Percentiles rank a stretch among this genome's conserved stretches.
Conservation (phyloP, 306 rosid species). For the Pyrus betulifolia region DNA sequence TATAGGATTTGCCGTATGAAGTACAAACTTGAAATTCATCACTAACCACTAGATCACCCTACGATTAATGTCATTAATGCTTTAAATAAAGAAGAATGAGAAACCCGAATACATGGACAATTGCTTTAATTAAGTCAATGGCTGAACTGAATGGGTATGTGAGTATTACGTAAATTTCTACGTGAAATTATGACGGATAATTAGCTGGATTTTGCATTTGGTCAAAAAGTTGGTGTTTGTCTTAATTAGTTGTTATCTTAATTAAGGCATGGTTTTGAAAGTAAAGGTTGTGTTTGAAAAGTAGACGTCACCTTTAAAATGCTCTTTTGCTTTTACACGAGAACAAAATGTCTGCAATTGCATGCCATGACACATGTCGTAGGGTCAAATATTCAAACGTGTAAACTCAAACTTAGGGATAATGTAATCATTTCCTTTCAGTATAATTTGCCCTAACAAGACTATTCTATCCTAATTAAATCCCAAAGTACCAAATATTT, state of each 20-base stretch:
- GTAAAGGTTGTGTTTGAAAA: slow-evolving; percentile 28
- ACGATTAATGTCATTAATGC: too few relatives aligned
- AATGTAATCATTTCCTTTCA: slow-evolving; percentile 21
- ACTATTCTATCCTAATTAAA: neutral
- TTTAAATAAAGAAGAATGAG: too few relatives aligned
- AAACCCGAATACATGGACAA: neutral
- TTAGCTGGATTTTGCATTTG: slow-evolving; percentile 2
- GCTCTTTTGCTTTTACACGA: slow-evolving; percentile 1
- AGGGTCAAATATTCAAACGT: neutral
- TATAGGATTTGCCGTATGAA: accelerated
- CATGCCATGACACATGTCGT: neutral
- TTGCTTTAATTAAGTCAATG: neutral
- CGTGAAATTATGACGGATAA: slow-evolving; percentile 6
- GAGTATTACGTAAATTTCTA: neutral
- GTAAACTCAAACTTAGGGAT: slow-evolving; percentile 16
- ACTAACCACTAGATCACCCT: too few relatives aligned
- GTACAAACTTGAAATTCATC: too few relatives aligned
- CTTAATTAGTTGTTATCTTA: neutral
- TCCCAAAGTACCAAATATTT: neutral
- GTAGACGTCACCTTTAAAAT: slow-evolving; percentile 12
- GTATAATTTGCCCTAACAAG: slow-evolving; percentile 8
- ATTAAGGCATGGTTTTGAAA: neutral
- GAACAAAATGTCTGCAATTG: slow-evolving; percentile 1
- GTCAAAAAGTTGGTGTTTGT: slow-evolving; percentile 51
- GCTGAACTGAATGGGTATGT: neutral